Percentiles rank a stretch among this genome's conserved stretches.
These are phyloP conservation scores for Funneliformis geosporum DNA, from an alignment of 192 early-diverging fungal genomes.

Conservation along the genomic window DNA sequence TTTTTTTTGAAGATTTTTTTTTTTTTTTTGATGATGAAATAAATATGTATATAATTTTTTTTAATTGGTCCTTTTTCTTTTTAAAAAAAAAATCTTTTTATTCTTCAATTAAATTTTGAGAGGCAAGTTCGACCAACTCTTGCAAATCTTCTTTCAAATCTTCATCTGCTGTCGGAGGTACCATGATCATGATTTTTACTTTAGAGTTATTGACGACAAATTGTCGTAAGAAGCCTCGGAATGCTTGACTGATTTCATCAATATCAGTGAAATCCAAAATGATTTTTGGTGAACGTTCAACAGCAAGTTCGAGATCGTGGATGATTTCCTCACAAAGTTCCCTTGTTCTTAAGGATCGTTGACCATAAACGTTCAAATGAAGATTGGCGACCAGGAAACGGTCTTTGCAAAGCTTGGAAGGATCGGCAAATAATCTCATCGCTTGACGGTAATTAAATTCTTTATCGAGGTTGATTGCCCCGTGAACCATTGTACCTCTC, in stretches of 20 bases:
- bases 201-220: constrained; percentile 13
- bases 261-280: constrained; percentile 25
- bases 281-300: constrained; percentile 28
- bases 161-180: constrained; percentile 25
- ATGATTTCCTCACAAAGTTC: constrained; percentile 36
- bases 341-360: constrained; percentile 17
- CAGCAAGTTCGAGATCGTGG: constrained; percentile 26
- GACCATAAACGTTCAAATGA: constrained; percentile 27
- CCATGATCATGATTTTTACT: constrained; percentile 28
- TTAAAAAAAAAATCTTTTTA: not conserved
- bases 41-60: not conserved
- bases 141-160: constrained; percentile 29
- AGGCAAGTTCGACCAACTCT: constrained; percentile 18
- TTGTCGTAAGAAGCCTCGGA: constrained; percentile 23
- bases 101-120: constrained; percentile 15
- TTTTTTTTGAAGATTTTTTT: too few species aligned
- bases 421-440: constrained; percentile 28
- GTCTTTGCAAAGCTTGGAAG: constrained; percentile 19
- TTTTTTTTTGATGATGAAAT: not conserved
- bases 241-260: constrained; percentile 30
- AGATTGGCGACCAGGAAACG: constrained; percentile 21
- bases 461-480: constrained; percentile 27
- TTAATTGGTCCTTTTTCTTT: not conserved
- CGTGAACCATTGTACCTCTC: constrained; percentile 32
- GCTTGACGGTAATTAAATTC: constrained; percentile 32